Evolutionary conservation across 1,284 basidiomycete genomes (phyloP), one percentile per base, ranked within the genome.

Genomic region (Melampsora americana): DNA sequence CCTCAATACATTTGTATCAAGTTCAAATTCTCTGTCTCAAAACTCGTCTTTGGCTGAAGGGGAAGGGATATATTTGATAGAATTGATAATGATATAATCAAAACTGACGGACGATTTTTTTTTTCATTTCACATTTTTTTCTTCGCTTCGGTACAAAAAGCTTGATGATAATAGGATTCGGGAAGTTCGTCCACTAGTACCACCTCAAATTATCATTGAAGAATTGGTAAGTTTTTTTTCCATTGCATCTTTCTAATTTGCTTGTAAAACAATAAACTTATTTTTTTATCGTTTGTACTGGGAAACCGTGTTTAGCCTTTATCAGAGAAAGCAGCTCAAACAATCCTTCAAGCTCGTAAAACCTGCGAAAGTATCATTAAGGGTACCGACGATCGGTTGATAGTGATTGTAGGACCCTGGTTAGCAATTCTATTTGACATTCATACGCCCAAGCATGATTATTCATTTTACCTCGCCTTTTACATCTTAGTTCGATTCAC

Each of bases 111-210:
- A 59, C 28, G 1, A 14, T 20, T 14, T 59, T 7, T 7, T 53
- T 7, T 12, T 53, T 53, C 14, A 5, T 53, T 11, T n/a, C 18
- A 5, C 50, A 53, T n/a, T n/a, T 53, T n/a, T 53, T 23, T 11
- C 14, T 59, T 59, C n/a, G 9, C 53, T 59, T 59, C 7, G n/a
- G 53, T 18, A 59, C 14, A 23, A 59, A 59, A 44, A 59, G 53
- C 79, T 96, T 66, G 92, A 95, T 82, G 95, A 97, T 83, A 86
- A 88, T 78, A 86, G 94, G 59, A 93, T 97, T 78, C 92, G 89
- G 82, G 89, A 87, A 30, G 92, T 91, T 56, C 86, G 92, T 61
- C 93, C 93, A 44, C 85, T 95, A 77, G 93, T 96, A 78, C 93
- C 93, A 78, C 77, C 79, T 59, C 77, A 78, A 59, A 60, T 32